phyloP scores from a whole-genome alignment of 2,329 filamentous ascomycete genomes.

The Pestalotiopsis sp. region DNA sequence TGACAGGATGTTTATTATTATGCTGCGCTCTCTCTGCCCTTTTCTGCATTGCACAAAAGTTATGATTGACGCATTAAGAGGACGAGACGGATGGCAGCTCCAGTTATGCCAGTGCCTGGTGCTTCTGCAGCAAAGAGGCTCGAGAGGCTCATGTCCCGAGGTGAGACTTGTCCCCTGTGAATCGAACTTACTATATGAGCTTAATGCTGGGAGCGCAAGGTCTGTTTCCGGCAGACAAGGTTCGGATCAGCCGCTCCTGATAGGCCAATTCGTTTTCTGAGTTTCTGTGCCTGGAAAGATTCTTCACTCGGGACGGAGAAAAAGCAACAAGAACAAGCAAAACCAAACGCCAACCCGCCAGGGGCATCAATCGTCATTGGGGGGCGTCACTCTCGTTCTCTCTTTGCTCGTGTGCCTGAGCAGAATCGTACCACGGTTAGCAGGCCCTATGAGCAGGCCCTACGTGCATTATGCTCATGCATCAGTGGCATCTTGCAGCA shows the following conservation, averaged over 20 bases:
- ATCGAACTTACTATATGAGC: conserved; percentile 9
- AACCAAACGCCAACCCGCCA: neutral
- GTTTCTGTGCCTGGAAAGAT: conserved; percentile 2
- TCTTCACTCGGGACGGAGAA: neutral
- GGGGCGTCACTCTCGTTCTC: neutral
- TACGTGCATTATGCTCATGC: neutral
- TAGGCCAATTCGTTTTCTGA: neutral
- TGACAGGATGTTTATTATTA: neutral
- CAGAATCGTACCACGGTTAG: neutral
- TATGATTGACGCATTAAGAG: neutral
- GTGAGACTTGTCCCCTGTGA: conserved; percentile 3
- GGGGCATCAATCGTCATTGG: neutral
- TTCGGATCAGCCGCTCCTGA: neutral
- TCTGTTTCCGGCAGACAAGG: neutral
- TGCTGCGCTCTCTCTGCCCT: neutral
- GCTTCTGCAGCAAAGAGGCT: neutral
- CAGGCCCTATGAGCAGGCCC: neutral
- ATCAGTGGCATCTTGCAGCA: neutral
- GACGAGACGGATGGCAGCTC: neutral
- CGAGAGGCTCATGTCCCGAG: neutral
- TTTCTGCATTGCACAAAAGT: neutral
- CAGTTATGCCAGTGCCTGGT: neutral
- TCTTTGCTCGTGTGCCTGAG: neutral
- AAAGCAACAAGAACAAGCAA: neutral
- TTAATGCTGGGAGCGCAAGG: neutral